These are phyloP conservation scores for Lagenidium sp. DNA, from an alignment of 352 stramenopile species.

Conservation along the genomic window DNA sequence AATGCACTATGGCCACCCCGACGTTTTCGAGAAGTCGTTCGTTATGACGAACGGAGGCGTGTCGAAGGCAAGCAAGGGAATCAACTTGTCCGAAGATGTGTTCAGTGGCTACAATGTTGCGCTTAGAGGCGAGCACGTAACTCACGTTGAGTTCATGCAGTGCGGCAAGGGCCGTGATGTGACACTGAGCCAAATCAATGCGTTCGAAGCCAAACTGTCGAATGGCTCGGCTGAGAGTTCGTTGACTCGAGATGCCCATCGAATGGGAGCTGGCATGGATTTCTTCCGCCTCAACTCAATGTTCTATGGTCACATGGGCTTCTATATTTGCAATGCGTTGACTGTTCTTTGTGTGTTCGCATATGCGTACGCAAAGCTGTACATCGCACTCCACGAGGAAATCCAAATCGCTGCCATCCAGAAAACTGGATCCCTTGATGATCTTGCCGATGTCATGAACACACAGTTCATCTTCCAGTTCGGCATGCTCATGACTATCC, in stretches of 20 bases:
- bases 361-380: slow-evolving; percentile 80
- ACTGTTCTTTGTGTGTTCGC: slow-evolving; percentile 75
- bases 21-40: slow-evolving; percentile 86
- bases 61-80: slow-evolving; percentile 82
- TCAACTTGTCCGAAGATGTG: slow-evolving; percentile 87
- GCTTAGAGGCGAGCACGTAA: slow-evolving; percentile 68
- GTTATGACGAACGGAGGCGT: slow-evolving; percentile 81
- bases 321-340: slow-evolving; percentile 82
- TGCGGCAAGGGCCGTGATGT: slow-evolving; percentile 84
- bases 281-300: slow-evolving; percentile 88
- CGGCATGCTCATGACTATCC: slow-evolving; percentile 84
- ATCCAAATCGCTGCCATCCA: slow-evolving; percentile 69
- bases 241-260: slow-evolving; percentile 67
- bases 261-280: slow-evolving; percentile 79
- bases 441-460: slow-evolving; percentile 71
- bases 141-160: slow-evolving; percentile 85
- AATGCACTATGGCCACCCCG: slow-evolving; percentile 85
- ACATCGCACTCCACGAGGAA: slow-evolving; percentile 71
- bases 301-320: slow-evolving; percentile 87
- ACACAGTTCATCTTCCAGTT: slow-evolving; percentile 88
- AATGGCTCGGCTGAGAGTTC: slow-evolving; percentile 78
- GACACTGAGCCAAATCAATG: slow-evolving; percentile 80
- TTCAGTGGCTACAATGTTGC: slow-evolving; percentile 83
- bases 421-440: slow-evolving; percentile 62
- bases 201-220: slow-evolving; percentile 82